Evolutionary conservation across 345 rosid species (phyloP), one percentile per base, ranked within the genome.

Genomic region (Murraya paniculata): DNA sequence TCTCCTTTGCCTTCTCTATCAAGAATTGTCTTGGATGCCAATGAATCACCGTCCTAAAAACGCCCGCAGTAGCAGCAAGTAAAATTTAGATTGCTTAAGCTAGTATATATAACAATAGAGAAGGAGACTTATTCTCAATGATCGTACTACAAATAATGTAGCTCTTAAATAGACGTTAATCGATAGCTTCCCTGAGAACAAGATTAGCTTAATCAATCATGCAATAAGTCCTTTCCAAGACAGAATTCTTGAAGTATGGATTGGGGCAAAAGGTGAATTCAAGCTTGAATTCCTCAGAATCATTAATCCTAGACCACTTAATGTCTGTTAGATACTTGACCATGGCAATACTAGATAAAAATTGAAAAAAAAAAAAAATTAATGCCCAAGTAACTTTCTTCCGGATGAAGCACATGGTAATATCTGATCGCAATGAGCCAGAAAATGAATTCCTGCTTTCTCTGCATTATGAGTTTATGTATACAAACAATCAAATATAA

Each of bases 191-290:
- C 89, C 90, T 93, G 9, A 96, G 91, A 75, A 93, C 89, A 30
- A 97, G 98, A 67, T 94, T 98, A 57, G 92, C 97, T 77, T 94
- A 98, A 86, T 96, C 99, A 77, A 94, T 91, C 98, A 96, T 91
- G 86, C 94, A 94, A 79, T 94, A 96, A 28, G 94, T 86, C 89
- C 94, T 94, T 2, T 92, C 89, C 91, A 96, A 87, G 67, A 92
- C 86, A 68, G 92, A 22, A 82, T 92, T 94, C 85, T 89, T 94
- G 86, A 96, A 96, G 81, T 72, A 92, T 36, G 97, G 98, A 81
- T 96, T 94, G 33, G 93, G 73, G 31, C 90, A 95, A 77, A 94
- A 96, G 83, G 81, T 85, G 81, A 96, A 96, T 76, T 96, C 99
- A 55, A 96, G 94, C 86, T 94, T 96, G 88, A 94, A 93, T 45